A percentile compares a stretch with the other conserved stretches of the same genome.
Conservation (phyloP, 2,329 filamentous ascomycete species). For the Fusarium paranaense region DNA sequence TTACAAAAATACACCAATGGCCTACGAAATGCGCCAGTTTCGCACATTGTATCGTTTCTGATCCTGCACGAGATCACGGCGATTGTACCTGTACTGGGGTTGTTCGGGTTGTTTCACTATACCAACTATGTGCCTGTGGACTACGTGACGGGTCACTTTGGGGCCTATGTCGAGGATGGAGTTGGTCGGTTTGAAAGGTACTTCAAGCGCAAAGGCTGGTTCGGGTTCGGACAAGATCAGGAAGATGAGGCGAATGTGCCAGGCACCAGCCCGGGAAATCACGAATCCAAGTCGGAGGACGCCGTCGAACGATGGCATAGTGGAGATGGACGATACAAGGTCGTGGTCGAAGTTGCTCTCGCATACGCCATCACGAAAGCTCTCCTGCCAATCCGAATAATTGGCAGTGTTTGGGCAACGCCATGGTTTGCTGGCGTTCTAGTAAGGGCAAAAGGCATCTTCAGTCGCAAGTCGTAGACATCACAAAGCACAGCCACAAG, state of each 20-base stretch:
- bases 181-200: constrained; percentile 82
- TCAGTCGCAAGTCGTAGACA: constrained; percentile 46
- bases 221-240: constrained; percentile 66
- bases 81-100: constrained; percentile 79
- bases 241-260: background rate
- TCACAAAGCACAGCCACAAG: constrained; percentile 7
- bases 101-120: constrained; percentile 85
- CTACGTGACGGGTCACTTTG: constrained; percentile 63
- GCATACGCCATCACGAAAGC: constrained; percentile 93
- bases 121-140: constrained; percentile 75
- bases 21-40: constrained; percentile 80
- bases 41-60: constrained; percentile 87
- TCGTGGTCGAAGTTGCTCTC: constrained; percentile 80
- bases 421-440: constrained; percentile 88
- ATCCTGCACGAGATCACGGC: constrained; percentile 94
- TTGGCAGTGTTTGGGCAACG: constrained; percentile 86
- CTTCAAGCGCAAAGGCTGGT: constrained; percentile 84
- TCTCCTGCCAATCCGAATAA: constrained; percentile 80
- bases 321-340: constrained; percentile 62
- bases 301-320: constrained; percentile 52
- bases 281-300: constrained; percentile 40
- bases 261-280: constrained; percentile 2
- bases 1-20: constrained; percentile 76
- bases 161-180: constrained; percentile 67
- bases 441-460: constrained; percentile 53